These are phyloP conservation scores for Solanum etuberosum DNA, from an alignment of 257 asterid species.

Conservation along the genomic window DNA sequence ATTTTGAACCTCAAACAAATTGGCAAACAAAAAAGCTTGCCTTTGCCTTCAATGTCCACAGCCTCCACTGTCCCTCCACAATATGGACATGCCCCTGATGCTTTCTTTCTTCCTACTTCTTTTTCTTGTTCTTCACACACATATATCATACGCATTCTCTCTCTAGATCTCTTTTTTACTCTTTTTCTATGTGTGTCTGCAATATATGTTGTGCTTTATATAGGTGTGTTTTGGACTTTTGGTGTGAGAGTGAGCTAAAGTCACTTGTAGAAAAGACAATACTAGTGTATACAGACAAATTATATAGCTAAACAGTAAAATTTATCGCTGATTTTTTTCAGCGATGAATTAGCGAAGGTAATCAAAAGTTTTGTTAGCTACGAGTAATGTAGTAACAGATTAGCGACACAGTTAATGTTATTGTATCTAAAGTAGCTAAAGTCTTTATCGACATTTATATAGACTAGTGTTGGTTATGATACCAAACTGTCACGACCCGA, in stretches of 20 bases:
- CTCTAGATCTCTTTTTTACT: not conserved
- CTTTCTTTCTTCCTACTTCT: slow-evolving; percentile 11
- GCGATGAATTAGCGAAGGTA: not conserved
- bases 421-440: too few species aligned
- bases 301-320: not conserved
- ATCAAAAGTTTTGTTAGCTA: not conserved
- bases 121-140: slow-evolving; percentile 25
- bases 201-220: not conserved
- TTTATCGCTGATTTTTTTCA: not conserved
- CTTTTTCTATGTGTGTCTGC: not conserved
- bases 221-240: not conserved
- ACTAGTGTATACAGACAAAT: not conserved
- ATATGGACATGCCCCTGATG: slow-evolving; percentile 18
- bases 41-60: slow-evolving; percentile 17
- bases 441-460: too few species aligned
- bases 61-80: slow-evolving; percentile 28
- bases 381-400: not conserved
- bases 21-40: slow-evolving; percentile 14
- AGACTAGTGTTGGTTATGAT: too few species aligned
- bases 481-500: too few species aligned
- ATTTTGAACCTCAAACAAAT: slow-evolving; percentile 21
- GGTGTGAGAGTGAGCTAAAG: not conserved
- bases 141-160: slow-evolving; percentile 11
- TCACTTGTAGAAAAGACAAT: not conserved
- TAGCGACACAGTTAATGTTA: not conserved